phyloP scores from a whole-genome alignment of 345 rosid species.

The Mallotus nudiflorus region DNA sequence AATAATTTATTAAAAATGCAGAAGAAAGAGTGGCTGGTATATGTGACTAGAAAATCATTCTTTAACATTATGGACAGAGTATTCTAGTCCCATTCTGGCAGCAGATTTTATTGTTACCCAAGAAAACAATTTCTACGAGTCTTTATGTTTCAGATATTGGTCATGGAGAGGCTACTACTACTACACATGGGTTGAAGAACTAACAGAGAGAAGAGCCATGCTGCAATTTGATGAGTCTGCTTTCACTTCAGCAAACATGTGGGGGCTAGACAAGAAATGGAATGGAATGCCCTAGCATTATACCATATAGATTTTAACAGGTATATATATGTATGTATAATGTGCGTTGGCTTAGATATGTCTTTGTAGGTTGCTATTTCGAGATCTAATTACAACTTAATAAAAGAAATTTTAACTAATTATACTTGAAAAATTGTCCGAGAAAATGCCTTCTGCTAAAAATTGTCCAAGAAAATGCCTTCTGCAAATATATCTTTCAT shows the following conservation, averaged over 20 bases:
- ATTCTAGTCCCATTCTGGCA: slow-evolving; percentile 10
- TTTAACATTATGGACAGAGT: not conserved
- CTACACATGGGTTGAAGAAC: slow-evolving; percentile 20
- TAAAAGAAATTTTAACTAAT: too few species aligned
- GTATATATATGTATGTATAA: too few species aligned
- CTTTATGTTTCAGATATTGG: not conserved
- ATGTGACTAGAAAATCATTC: not conserved
- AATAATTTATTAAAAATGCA: not conserved
- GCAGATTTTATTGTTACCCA: slow-evolving; percentile 2
- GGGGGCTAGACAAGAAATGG: slow-evolving; percentile 4
- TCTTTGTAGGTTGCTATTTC: too few species aligned
- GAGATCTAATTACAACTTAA: too few species aligned
- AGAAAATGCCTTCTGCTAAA: not conserved
- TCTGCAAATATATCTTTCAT: not conserved
- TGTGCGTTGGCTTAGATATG: too few species aligned
- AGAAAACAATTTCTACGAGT: not conserved
- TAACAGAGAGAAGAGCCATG: slow-evolving; percentile 12
- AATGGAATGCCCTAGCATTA: not conserved
- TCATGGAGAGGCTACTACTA: not conserved
- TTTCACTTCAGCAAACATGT: slow-evolving; percentile 19
- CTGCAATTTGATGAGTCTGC: slow-evolving; percentile 10
- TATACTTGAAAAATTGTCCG: too few species aligned
- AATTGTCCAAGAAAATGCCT: not conserved
- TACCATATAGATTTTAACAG: too few species aligned
- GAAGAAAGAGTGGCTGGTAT: not conserved